phyloP scores from a whole-genome alignment of 108 stramenopile genomes.

The Mediolabrus comicus region DNA sequence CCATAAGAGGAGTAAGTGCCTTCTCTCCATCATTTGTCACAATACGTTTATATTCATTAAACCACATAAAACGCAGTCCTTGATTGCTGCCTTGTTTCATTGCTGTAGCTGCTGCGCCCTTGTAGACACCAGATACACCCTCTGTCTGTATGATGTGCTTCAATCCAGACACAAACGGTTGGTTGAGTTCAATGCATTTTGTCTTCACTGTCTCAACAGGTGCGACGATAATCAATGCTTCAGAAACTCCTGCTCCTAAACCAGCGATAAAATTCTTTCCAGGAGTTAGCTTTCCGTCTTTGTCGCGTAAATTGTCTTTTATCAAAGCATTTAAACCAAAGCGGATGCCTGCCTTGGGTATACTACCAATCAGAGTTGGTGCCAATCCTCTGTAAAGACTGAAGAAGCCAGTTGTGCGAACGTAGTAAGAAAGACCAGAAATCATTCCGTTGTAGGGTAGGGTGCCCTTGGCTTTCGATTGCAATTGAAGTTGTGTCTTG shows the following conservation, averaged over 20 bases:
- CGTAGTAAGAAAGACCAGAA: conserved; percentile 83
- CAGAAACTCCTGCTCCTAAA: conserved; percentile 90
- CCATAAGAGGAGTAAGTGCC: conserved; percentile 73
- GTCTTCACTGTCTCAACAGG: conserved; percentile 99
- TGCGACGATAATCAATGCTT: conserved; percentile 92
- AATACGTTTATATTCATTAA: conserved; percentile 93
- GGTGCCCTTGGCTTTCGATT: conserved; percentile 59
- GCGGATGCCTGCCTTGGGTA: conserved; percentile 96
- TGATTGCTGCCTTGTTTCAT: conserved; percentile 98
- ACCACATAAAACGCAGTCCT: conserved; percentile 97
- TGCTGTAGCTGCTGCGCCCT: conserved; percentile 91
- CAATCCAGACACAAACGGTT: conserved; percentile 82
- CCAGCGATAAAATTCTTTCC: conserved; percentile 93
- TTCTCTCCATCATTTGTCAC: conserved; percentile 76
- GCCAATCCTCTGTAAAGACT: conserved; percentile 90
- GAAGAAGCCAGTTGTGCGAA: conserved; percentile 83
- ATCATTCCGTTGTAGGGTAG: conserved; percentile 86
- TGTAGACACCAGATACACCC: conserved; percentile 94
- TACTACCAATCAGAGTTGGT: conserved; percentile 87
- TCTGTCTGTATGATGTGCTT: conserved; percentile 81
- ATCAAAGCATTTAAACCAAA: conserved; percentile 93
- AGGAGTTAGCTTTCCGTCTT: conserved; percentile 85
- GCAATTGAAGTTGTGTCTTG: conserved; percentile 85
- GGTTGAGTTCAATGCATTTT: conserved; percentile 92
- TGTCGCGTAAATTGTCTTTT: conserved; percentile 79